Evolutionary conservation across 495 filamentous ascomycete species (phyloP), one percentile per base, ranked within the genome.

Genomic region (Xylaria nigripes): DNA sequence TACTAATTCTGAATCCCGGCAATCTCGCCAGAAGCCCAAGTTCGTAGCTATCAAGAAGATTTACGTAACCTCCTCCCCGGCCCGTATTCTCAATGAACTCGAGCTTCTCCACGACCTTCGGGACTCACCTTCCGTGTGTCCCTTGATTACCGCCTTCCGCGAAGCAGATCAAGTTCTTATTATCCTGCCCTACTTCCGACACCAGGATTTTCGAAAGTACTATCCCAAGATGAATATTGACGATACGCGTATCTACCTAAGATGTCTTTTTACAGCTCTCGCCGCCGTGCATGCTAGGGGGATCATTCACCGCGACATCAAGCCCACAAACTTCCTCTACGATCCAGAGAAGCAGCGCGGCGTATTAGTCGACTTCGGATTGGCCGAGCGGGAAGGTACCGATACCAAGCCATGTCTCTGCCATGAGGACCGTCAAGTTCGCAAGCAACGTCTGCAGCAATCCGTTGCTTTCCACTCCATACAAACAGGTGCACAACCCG

Each of bases 261-360:
- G 82, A 16, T 94, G 87, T 5, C 78, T 99, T 8, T 90, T 99
- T 66, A 82, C 82, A 5, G 93, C 94, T 0, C 76, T 99, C 6
- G 74, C 78, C 15, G 85, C 86, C 19, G 90, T 97, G 9, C 93
- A 99, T 68, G 74, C 76, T 32, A 82, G 85, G 61, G 74, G 79
- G 18, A 96, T 99, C 51, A 76, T 99, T 16, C 93, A 99, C 66
- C 85, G 93, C 50, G 93, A 99, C 68, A 96, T 99, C 67, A 99
- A 99, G 68, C 93, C 93, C n/a, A 99, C 93, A 12, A 99, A 99
- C 65, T 99, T 99, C 64, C 81, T 99, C 29, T 99, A 97, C 74
- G 91, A 95, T 56, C 86, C 87, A 3, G 71, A 83, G 3, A 76
- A 86, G 55, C 78, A 81, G 59, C 83, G 88, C 50, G 93, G 93